These are phyloP conservation scores for Pichia terricola DNA, from an alignment of 1,139 yeast genomes.

Conservation along the genomic window DNA sequence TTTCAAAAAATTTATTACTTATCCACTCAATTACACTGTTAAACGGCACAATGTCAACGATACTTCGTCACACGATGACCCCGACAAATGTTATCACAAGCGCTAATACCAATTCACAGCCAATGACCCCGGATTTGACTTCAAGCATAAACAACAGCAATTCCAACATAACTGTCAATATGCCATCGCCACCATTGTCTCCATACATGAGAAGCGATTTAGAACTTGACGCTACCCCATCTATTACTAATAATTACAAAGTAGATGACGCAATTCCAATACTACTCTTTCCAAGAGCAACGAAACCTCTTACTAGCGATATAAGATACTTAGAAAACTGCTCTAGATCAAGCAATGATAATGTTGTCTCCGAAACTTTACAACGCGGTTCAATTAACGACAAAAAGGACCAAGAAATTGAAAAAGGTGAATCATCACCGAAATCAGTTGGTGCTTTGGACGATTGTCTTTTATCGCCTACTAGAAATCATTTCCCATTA, in stretches of 20 bases:
- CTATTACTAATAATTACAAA: slow-evolving; percentile 16
- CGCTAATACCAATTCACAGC: not conserved
- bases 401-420: no score
- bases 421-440: no score
- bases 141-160: no score
- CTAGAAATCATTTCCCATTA: slow-evolving; percentile 24
- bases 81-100: slow-evolving; percentile 8
- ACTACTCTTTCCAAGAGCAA: slow-evolving; percentile 20
- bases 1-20: not conserved
- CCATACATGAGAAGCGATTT: slow-evolving; percentile 36
- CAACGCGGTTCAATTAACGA: no score
- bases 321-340: slow-evolving; percentile 10
- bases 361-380: no score
- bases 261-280: slow-evolving; percentile 21
- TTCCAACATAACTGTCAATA: no score
- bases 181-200: slow-evolving; percentile 61
- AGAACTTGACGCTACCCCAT: not conserved
- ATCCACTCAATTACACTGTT: slow-evolving; percentile 1
- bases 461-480: not conserved
- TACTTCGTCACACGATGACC: slow-evolving; percentile 9
- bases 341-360: no score
- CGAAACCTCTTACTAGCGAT: slow-evolving; percentile 13
- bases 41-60: slow-evolving; percentile 9
- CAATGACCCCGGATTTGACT: slow-evolving; percentile 1
- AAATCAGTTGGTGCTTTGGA: no score